Conservation (phyloP, 2,329 filamentous ascomycete genomes). For the Escovopsis weberi region DNA sequence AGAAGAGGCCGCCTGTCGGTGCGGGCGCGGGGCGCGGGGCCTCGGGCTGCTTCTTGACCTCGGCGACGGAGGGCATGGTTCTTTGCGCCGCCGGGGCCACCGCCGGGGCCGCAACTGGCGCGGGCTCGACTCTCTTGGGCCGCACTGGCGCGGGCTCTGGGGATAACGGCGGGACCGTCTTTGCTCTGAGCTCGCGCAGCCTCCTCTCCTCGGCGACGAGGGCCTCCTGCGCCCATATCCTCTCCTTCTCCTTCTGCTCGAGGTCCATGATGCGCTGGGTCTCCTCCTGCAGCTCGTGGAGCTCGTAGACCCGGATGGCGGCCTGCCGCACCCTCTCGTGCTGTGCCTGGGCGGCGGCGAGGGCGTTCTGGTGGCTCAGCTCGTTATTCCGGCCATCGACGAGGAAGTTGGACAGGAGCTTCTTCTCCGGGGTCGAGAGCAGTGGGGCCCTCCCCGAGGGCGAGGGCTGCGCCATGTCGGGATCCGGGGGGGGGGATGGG, state of each 20-base stretch:
- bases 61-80: not conserved
- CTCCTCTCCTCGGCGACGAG: conserved; percentile 32
- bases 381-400: conserved; percentile 47
- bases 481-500: not conserved
- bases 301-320: conserved; percentile 32
- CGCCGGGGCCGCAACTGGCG: not conserved
- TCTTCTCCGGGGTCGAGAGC: conserved; percentile 26
- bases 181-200: conserved; percentile 31
- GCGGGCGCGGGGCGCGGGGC: conserved; percentile 1
- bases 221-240: conserved; percentile 28
- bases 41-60: conserved; percentile 8
- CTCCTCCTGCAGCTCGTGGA: conserved; percentile 32
- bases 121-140: conserved; percentile 9
- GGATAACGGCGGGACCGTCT: conserved; percentile 29
- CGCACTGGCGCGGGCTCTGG: conserved; percentile 20
- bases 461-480: conserved; percentile 29
- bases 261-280: conserved; percentile 27
- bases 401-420: conserved; percentile 46
- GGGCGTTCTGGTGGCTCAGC: conserved; percentile 47
- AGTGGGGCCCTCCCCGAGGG: conserved; percentile 24
- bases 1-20: conserved; percentile 9
- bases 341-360: conserved; percentile 49
- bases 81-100: too few species aligned
- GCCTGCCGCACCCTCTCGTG: conserved; percentile 48
- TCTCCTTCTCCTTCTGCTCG: conserved; percentile 31